Conservation (phyloP, 1,284 basidiomycete genomes). For the Lignosus rhinocerotis region DNA sequence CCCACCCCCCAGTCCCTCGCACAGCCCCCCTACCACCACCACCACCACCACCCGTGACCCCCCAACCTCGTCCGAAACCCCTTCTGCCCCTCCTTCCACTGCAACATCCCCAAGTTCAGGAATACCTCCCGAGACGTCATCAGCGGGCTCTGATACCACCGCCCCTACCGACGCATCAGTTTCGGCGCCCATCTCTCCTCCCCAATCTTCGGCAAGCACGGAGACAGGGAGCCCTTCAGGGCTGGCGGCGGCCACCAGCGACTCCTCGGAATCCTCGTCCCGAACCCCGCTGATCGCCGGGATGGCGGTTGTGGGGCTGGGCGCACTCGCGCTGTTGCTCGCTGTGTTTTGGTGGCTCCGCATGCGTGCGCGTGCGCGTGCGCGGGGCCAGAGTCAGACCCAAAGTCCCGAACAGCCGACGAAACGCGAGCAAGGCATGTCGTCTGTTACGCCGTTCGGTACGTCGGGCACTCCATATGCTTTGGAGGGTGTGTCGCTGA, state of each 20-base stretch:
- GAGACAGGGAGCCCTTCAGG: background rate
- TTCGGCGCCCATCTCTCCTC: background rate
- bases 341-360: background rate
- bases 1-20: background rate
- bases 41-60: background rate
- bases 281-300: background rate
- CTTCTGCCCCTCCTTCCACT: background rate
- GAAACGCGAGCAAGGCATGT: background rate
- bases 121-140: background rate
- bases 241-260: background rate
- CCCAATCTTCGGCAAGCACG: background rate
- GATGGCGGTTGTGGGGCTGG: background rate
- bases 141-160: background rate
- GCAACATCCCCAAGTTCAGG: background rate
- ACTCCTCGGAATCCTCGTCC: background rate
- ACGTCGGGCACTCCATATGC: background rate
- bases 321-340: background rate
- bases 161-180: background rate
- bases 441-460: background rate
- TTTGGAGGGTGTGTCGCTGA: too few species aligned
- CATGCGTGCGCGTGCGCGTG: background rate
- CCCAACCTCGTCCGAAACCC: background rate
- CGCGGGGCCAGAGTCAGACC: background rate
- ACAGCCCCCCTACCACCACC: background rate
- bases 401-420: background rate